These are phyloP conservation scores for Erythrobasidium hasegawianum DNA, from an alignment of 1,284 basidiomycete genomes.

Conservation along the genomic window DNA sequence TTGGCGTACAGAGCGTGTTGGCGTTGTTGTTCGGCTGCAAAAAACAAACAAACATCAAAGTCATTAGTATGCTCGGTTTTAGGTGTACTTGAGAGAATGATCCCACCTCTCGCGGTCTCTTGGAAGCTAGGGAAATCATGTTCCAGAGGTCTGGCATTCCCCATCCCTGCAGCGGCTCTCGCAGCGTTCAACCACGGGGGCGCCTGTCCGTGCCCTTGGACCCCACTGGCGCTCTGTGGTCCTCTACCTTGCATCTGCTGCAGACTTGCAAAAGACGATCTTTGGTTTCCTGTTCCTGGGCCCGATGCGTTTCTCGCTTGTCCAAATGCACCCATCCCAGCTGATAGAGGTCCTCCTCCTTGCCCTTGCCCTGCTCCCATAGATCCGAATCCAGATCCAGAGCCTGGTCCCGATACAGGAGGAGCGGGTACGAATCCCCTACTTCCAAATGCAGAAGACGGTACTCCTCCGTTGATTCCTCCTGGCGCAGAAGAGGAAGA, in stretches of 20 bases:
- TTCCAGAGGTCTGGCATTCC: conserved; percentile 5
- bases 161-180: background rate
- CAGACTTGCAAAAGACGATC: conserved; percentile 13
- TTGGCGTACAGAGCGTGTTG: conserved; percentile 33
- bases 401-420: background rate
- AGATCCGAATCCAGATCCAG: no score
- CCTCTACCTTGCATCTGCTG: background rate
- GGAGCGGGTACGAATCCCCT: conserved; percentile 26
- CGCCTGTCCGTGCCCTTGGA: no score
- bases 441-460: conserved; percentile 10
- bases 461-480: background rate
- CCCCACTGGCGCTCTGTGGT: conserved; percentile 5
- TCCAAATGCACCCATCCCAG: background rate
- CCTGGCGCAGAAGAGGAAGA: no score
- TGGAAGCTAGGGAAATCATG: conserved; percentile 33
- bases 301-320: background rate
- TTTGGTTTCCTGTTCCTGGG: no score
- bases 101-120: conserved; percentile 24
- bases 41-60: no score
- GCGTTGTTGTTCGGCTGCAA: conserved; percentile 29
- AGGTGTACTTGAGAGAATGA: no score
- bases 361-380: no score
- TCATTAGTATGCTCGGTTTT: no score
- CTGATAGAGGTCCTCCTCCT: conserved; percentile 6
- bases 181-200: conserved; percentile 15